phyloP scores from a whole-genome alignment of 768 basidiomycete genomes.

The Suillus ampliporus region DNA sequence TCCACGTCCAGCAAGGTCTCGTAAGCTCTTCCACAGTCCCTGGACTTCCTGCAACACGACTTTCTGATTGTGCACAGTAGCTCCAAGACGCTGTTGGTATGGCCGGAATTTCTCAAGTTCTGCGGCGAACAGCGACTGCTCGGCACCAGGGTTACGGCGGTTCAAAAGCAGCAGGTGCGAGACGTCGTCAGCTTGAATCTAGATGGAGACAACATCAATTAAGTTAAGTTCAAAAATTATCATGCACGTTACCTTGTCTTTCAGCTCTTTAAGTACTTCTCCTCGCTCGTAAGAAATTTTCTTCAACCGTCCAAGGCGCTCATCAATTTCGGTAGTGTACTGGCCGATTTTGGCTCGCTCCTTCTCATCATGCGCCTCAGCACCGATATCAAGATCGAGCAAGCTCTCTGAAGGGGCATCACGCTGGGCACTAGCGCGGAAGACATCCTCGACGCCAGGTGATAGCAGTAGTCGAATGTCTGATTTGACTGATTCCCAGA shows the following conservation, averaged over 20 bases:
- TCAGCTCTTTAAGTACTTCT: constrained; percentile 90
- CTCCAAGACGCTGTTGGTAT: constrained; percentile 81
- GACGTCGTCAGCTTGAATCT: constrained; percentile 97
- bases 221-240: constrained; percentile 4
- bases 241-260: constrained; percentile 76
- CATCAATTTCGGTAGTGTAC: constrained; percentile 77
- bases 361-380: constrained; percentile 64
- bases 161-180: constrained; percentile 93
- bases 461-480: constrained; percentile 71
- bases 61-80: constrained; percentile 82
- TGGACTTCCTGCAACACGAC: constrained; percentile 75
- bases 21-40: constrained; percentile 74
- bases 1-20: constrained; percentile 75
- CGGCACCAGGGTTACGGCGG: constrained; percentile 80
- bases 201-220: not conserved
- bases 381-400: constrained; percentile 76
- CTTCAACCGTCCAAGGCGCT: constrained; percentile 74
- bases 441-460: constrained; percentile 65
- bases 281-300: constrained; percentile 86
- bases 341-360: constrained; percentile 72
- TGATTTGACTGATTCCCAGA: constrained; percentile 73
- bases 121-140: constrained; percentile 87
- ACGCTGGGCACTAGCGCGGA: constrained; percentile 54
- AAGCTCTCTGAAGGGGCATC: constrained; percentile 50
- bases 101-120: constrained; percentile 97